phyloP scores from a whole-genome alignment of 2,329 filamentous ascomycete species.

The Pezicula carpinea region DNA sequence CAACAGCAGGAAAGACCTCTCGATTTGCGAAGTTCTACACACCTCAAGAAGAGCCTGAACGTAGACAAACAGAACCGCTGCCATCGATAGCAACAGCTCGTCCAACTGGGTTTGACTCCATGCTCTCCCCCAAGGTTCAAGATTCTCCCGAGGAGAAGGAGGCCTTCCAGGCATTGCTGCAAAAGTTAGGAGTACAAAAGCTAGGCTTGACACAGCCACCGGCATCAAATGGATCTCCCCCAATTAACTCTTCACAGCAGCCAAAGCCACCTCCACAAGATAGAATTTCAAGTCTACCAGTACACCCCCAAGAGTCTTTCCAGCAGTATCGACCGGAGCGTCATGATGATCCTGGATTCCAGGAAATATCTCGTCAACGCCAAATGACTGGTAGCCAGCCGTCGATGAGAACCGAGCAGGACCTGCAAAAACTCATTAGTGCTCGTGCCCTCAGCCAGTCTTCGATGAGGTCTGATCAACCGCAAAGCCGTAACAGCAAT shows the following conservation, averaged over 20 bases:
- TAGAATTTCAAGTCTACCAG: slow-evolving; percentile 39
- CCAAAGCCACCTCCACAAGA: slow-evolving; percentile 35
- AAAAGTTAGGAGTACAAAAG: slow-evolving; percentile 65
- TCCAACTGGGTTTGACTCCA: slow-evolving; percentile 19
- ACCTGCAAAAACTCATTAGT: slow-evolving; percentile 55
- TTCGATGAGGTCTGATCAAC: slow-evolving; percentile 41
- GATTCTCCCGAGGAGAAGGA: slow-evolving; percentile 63
- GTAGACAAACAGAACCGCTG: slow-evolving; percentile 44
- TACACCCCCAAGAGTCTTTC: slow-evolving; percentile 39
- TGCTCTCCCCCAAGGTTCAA: slow-evolving; percentile 18
- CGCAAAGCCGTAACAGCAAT: slow-evolving; percentile 46
- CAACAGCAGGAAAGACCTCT: slow-evolving; percentile 63
- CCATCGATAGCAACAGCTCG: slow-evolving; percentile 34
- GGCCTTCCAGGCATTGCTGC: slow-evolving; percentile 76
- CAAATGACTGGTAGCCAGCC: slow-evolving; percentile 33
- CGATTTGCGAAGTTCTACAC: slow-evolving; percentile 81
- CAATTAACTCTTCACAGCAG: slow-evolving; percentile 30
- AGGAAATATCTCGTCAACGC: slow-evolving; percentile 48
- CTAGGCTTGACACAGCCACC: slow-evolving; percentile 18
- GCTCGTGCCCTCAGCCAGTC: slow-evolving; percentile 52
- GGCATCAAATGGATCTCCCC: slow-evolving; percentile 36
- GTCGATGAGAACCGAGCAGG: slow-evolving; percentile 49
- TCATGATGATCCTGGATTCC: slow-evolving; percentile 30
- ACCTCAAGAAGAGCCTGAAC: slow-evolving; percentile 47
- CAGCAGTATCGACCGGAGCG: slow-evolving; percentile 30